Conservation (phyloP, 208 protist genomes). For the Leishmania turanica region DNA sequence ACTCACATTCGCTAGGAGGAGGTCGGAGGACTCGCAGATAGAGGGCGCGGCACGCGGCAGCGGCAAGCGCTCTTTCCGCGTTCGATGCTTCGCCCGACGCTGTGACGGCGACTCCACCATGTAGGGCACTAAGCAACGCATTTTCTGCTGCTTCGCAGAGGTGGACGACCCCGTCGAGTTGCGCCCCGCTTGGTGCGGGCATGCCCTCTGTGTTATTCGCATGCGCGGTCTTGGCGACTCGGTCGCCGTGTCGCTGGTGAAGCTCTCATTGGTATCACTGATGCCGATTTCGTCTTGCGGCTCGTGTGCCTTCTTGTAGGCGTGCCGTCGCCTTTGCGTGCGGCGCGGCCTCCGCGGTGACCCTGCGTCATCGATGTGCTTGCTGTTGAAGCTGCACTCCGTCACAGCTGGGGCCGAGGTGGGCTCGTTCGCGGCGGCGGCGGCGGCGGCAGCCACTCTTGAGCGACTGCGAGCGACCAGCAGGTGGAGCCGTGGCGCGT, state of each 20-base stretch:
- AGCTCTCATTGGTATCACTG: neutral
- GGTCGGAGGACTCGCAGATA: neutral
- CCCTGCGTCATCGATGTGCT: neutral
- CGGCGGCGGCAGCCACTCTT: neutral
- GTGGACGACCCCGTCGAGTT: neutral
- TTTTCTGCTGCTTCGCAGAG: neutral
- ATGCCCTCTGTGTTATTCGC: conserved; percentile 7
- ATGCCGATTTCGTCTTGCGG: neutral
- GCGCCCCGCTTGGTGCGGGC: conserved; percentile 8
- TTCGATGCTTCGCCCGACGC: neutral
- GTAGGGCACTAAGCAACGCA: neutral
- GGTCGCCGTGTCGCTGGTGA: neutral
- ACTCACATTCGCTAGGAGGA: neutral
- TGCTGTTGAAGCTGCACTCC: neutral
- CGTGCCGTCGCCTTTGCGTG: neutral
- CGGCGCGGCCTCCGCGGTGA: conserved; percentile 8
- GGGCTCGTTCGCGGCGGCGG: neutral
- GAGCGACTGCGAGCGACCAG: conserved; percentile 11
- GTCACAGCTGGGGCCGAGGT: neutral
- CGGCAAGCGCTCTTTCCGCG: neutral
- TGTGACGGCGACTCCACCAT: neutral
- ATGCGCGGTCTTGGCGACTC: neutral
- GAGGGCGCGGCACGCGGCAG: conserved; percentile 1
- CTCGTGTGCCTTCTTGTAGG: neutral
- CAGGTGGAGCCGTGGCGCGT: conserved; percentile 51